Evolutionary conservation across 2,329 filamentous ascomycete genomes (phyloP), one percentile per base, ranked within the genome.

Genomic region (Colletotrichum filicis): DNA sequence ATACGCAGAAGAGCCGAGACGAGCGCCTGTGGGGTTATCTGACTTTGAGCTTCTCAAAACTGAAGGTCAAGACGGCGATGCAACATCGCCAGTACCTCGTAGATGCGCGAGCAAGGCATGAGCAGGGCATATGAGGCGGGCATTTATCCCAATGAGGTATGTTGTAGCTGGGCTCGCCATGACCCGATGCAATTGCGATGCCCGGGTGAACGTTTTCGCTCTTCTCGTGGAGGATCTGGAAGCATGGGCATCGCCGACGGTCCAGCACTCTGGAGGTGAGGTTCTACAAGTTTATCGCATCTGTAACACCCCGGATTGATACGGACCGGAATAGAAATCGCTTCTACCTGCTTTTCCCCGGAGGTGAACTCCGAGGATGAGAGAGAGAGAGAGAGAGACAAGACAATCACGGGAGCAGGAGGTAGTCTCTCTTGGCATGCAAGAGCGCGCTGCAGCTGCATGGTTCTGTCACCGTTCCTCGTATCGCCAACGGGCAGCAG

Each of bases 371-470:
- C 6, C 3, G 19, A 46, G 42, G 19, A n/a, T 9, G 6, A n/a
- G 42, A n/a, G 42, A 46, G 6, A 46, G 5, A 42, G 42, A 46
- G 16, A n/a, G 19, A 49, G 42, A 49, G 42, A 49, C 42, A n/a
- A n/a, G 42, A n/a, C 42, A 49, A 49, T 49, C 42, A 49, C 42
- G 42, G 7, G 19, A n/a, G 6, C 6, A 49, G 8, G 19, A 49
- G 19, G 42, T 7, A 19, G 42, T 49, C 46, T 30, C 19, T 55
- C 68, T 71, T 71, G 68, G 68, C 68, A 60, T 67, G 53, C 32
- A 55, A 66, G 56, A 42, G 57, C 56, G 30, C 53, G 30, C 28
- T 58, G 35, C 32, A 28, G 58, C 32, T 32, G 56, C 56, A 56
- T 42, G 22, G 14, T 28, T 56, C 30, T 55, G 62, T 8, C 12